phyloP scores from a whole-genome alignment of 139 green algal species.

The Spirogloea muscicola region DNA sequence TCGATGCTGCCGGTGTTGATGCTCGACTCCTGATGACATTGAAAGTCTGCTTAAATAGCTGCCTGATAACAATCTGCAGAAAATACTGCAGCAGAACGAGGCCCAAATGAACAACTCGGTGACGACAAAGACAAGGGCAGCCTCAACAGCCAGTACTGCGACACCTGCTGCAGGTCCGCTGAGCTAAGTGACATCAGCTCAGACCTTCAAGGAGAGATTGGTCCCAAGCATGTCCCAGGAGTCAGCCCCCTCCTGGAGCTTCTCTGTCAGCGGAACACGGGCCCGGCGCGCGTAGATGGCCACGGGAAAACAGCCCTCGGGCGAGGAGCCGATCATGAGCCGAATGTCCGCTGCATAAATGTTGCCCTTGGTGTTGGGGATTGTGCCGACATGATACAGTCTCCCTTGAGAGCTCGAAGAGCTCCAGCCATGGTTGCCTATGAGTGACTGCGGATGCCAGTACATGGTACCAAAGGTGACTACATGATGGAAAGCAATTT shows the following conservation, averaged over 20 bases:
- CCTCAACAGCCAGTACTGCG: no score
- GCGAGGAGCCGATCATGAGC: constrained; percentile 27
- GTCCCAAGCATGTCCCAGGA: constrained; percentile 47
- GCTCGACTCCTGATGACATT: no score
- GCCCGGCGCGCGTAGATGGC: constrained; percentile 36
- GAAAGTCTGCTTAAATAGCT: no score
- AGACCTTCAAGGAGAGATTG: constrained; percentile 37
- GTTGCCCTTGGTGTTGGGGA: constrained; percentile 39
- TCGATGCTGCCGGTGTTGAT: no score
- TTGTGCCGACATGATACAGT: constrained; percentile 39
- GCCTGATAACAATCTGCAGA: no score
- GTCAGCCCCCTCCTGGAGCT: constrained; percentile 20
- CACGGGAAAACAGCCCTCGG: constrained; percentile 38
- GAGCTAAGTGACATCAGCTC: no score
- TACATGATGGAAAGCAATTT: no score
- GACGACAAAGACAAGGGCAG: no score
- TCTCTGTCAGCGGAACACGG: constrained; percentile 27
- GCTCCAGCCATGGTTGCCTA: constrained; percentile 40
- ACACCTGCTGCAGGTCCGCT: no score
- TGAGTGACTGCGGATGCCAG: constrained; percentile 35
- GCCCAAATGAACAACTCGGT: no score
- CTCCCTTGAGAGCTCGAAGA: constrained; percentile 21
- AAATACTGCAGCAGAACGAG: no score
- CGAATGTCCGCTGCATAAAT: constrained; percentile 38
- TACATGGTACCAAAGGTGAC: no score